Conservation (phyloP, 805 yeast genomes). For the Cyberlindnera samutprakarnensis region DNA sequence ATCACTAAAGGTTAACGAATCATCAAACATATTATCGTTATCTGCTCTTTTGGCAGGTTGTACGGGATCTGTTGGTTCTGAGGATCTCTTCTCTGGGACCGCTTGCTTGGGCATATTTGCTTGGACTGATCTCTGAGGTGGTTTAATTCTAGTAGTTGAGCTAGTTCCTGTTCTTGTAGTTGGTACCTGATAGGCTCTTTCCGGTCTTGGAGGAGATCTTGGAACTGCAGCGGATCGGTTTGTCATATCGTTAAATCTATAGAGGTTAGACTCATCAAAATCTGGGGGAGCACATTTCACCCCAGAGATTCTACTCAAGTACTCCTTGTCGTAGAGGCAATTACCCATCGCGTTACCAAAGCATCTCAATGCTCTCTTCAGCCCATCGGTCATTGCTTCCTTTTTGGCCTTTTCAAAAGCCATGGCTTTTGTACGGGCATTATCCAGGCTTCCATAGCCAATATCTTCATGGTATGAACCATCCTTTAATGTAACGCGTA, state of each 20-base stretch:
- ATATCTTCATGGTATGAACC: constrained; percentile 79
- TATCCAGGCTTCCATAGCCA: constrained; percentile 80
- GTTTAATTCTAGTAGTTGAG: constrained; percentile 1
- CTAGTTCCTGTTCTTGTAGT: constrained; percentile 1
- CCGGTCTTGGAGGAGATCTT: background rate
- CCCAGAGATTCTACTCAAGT: constrained; percentile 37
- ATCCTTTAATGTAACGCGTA: constrained; percentile 63
- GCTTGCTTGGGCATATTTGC: background rate
- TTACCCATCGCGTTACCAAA: constrained; percentile 82
- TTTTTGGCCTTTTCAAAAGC: constrained; percentile 82
- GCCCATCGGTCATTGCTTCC: constrained; percentile 78
- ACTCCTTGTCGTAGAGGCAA: constrained; percentile 74
- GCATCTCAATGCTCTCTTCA: constrained; percentile 70
- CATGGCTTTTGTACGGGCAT: constrained; percentile 60
- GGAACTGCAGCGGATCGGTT: constrained; percentile 13
- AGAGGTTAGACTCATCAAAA: constrained; percentile 34
- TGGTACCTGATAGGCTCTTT: constrained; percentile 1
- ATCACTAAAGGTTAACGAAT: constrained; percentile 48
- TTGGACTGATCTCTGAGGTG: background rate
- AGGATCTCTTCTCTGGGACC: constrained; percentile 15
- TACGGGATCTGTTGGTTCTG: constrained; percentile 1
- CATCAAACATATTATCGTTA: constrained; percentile 37
- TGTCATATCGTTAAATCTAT: constrained; percentile 24
- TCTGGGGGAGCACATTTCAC: constrained; percentile 38
- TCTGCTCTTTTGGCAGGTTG: constrained; percentile 6